Percentiles rank a stretch among this genome's conserved stretches.
phyloP scores from a whole-genome alignment of 164 flowering plant genomes.

The Nymphaea colorata region DNA sequence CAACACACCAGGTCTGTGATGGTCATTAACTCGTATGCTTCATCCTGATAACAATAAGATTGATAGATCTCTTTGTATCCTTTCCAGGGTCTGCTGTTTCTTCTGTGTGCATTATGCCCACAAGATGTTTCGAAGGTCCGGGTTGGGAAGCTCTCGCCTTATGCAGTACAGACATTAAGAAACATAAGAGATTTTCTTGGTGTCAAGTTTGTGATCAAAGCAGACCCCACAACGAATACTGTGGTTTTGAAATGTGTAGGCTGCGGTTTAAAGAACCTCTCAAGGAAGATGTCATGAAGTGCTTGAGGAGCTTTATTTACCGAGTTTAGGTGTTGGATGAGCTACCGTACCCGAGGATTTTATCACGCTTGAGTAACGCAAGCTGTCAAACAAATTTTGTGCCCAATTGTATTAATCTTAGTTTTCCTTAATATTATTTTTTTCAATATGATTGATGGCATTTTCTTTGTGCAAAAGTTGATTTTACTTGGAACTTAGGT shows the following conservation, averaged over 20 bases:
- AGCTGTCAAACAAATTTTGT: no score
- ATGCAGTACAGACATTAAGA: conserved; percentile 77
- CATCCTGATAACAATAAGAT: background rate
- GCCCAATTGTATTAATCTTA: no score
- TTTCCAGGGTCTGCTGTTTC: conserved; percentile 70
- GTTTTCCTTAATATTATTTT: no score
- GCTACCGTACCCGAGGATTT: no score
- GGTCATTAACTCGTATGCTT: background rate
- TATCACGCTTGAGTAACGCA: no score
- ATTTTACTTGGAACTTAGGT: no score
- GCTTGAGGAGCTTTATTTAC: no score
- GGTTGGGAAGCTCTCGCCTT: conserved; percentile 76
- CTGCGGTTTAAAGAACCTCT: conserved; percentile 68
- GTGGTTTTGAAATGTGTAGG: conserved; percentile 70
- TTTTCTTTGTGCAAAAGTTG: no score
- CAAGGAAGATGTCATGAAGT: conserved; percentile 49
- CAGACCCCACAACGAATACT: conserved; percentile 63
- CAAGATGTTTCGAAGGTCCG: conserved; percentile 82
- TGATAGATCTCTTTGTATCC: background rate
- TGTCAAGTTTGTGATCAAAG: conserved; percentile 56
- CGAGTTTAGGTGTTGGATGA: no score
- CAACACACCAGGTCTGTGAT: conserved; percentile 75
- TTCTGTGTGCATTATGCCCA: conserved; percentile 67
- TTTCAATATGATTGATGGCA: no score
- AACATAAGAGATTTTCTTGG: conserved; percentile 66